Evolutionary conservation across 2,329 filamentous ascomycete genomes (phyloP).

Genomic region (Chaetomiaceae sp.): DNA sequence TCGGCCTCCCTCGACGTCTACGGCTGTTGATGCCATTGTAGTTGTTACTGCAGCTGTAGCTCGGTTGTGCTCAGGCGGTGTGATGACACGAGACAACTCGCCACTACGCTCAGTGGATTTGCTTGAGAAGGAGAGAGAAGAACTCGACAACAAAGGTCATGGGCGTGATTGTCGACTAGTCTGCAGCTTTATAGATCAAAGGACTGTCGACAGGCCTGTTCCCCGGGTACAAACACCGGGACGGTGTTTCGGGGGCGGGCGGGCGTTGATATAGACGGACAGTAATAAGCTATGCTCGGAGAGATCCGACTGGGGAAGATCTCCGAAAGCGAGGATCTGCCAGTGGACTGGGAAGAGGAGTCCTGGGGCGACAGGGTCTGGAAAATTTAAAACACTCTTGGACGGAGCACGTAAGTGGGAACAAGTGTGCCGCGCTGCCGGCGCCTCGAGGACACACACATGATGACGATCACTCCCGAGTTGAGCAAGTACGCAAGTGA

Average conservation of each 20-base stretch:
- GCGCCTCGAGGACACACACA: not conserved
- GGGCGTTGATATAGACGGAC: too few relatives aligned
- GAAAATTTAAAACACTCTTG: not conserved
- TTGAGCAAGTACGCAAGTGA: not conserved
- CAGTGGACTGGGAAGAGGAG: too few relatives aligned
- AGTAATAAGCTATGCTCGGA: too few relatives aligned
- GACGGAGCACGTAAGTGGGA: not conserved
- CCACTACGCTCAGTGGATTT: conserved; percentile 27
- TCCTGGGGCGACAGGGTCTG: too few relatives aligned
- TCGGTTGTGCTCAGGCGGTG: too few relatives aligned
- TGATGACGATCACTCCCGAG: not conserved
- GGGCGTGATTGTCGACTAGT: conserved; percentile 2
- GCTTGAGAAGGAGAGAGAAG: conserved; percentile 31
- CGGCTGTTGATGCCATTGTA: conserved; percentile 16
- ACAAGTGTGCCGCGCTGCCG: not conserved
- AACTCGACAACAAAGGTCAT: conserved; percentile 30
- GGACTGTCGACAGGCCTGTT: too few relatives aligned
- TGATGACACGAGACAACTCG: too few relatives aligned
- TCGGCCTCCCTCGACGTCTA: conserved; percentile 10
- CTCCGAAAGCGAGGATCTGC: too few relatives aligned
- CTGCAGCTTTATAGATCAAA: too few relatives aligned
- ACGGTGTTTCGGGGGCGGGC: too few relatives aligned
- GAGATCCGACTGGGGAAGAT: too few relatives aligned
- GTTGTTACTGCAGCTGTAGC: not conserved
- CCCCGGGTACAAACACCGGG: too few relatives aligned